Percentiles rank a stretch among this genome's conserved stretches.
Conservation (phyloP, 495 filamentous ascomycete species). For the Cercophora samala region DNA sequence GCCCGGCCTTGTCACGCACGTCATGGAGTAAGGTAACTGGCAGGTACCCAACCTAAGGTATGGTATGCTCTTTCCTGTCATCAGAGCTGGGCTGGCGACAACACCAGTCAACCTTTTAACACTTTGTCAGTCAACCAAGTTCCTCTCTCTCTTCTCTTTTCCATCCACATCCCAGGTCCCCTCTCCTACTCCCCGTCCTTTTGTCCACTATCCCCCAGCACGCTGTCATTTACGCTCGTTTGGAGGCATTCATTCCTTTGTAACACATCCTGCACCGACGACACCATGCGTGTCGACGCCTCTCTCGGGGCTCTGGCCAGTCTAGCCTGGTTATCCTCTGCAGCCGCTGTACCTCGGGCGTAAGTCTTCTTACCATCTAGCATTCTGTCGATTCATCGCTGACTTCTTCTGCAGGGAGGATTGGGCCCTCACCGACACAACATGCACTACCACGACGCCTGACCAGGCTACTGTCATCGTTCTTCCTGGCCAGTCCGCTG, state of each 20-base stretch:
- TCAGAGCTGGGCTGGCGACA: neutral
- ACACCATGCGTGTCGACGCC: neutral
- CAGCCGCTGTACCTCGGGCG: neutral
- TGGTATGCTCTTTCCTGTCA: neutral
- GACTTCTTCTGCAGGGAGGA: neutral
- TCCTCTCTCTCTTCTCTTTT: slow-evolving; percentile 1
- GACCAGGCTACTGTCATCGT: neutral
- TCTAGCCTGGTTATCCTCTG: neutral
- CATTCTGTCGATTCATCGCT: neutral
- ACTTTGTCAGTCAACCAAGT: neutral
- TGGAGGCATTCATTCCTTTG: slow-evolving; percentile 5
- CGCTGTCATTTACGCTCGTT: neutral
- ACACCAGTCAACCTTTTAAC: neutral
- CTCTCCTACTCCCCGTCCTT: neutral
- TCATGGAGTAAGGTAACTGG: too few species aligned
- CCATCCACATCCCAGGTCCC: neutral
- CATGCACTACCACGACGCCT: neutral
- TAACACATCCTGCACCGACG: neutral
- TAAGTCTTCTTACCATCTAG: neutral
- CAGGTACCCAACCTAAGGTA: too few species aligned
- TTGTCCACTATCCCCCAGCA: neutral
- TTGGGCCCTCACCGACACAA: neutral
- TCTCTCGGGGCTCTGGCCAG: neutral
- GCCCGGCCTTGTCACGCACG: too few species aligned
- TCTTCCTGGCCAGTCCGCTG: neutral